These are phyloP conservation scores for Pseudocercospora fijiensis DNA, from an alignment of 2,329 filamentous ascomycete species.

Conservation along the genomic window DNA sequence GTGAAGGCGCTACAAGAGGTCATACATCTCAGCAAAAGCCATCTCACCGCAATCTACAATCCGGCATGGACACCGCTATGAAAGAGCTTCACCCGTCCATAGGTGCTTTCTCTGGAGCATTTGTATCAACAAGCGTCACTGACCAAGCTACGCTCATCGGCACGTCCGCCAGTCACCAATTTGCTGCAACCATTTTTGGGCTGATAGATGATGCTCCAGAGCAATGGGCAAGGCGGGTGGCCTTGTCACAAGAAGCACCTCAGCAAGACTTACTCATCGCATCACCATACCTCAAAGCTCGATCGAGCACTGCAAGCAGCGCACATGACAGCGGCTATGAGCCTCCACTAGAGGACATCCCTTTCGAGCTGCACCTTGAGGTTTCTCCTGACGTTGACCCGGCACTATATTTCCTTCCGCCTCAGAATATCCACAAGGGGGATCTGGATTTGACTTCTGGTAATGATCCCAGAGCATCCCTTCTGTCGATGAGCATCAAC, in stretches of 20 bases:
- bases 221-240: background rate
- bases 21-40: background rate
- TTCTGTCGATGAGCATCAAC: background rate
- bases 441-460: no score
- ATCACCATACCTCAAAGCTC: background rate
- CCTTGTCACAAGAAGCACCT: background rate
- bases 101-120: background rate
- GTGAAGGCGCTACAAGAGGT: background rate
- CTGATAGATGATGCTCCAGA: slow-evolving; percentile 1
- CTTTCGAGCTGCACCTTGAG: background rate
- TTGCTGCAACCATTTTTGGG: background rate
- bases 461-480: background rate
- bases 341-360: background rate
- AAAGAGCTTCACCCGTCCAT: background rate
- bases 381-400: background rate
- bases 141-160: background rate
- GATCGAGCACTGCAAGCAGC: background rate
- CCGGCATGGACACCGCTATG: background rate
- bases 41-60: background rate
- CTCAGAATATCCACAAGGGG: background rate
- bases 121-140: background rate
- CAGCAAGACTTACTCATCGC: background rate
- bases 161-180: background rate
- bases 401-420: background rate
- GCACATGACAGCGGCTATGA: background rate